These are phyloP conservation scores for Alliaria petiolata DNA, from an alignment of 345 rosid genomes.

Conservation along the genomic window DNA sequence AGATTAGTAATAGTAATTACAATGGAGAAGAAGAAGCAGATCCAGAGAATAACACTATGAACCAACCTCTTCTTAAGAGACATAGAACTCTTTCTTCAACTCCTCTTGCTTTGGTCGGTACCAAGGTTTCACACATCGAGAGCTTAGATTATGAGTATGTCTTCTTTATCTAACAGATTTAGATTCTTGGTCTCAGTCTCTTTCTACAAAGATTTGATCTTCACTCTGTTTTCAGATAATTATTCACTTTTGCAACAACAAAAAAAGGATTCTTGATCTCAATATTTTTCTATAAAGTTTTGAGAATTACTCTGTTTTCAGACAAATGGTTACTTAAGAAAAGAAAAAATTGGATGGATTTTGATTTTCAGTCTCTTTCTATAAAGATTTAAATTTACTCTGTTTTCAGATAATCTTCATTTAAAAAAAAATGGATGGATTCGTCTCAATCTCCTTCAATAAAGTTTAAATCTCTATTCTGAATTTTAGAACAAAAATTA, in stretches of 20 bases:
- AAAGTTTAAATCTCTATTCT: background rate
- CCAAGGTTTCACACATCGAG: constrained; percentile 84
- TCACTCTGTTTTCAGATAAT: too few species aligned
- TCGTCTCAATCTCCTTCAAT: too few species aligned
- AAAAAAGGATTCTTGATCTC: too few species aligned
- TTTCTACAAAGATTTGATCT: background rate
- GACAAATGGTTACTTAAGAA: background rate
- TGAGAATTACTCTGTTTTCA: too few species aligned
- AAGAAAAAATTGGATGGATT: background rate
- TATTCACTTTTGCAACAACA: background rate
- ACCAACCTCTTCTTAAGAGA: constrained; percentile 75
- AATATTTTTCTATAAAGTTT: background rate
- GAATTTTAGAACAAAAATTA: too few species aligned
- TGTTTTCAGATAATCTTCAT: background rate
- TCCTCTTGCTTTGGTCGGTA: constrained; percentile 83
- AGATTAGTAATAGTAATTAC: constrained; percentile 28
- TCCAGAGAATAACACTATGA: constrained; percentile 36
- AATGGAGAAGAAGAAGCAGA: constrained; percentile 32
- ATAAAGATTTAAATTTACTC: background rate
- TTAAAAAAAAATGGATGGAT: too few species aligned
- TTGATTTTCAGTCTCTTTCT: background rate
- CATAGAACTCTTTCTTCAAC: constrained; percentile 68
- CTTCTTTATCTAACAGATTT: too few species aligned
- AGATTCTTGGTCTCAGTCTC: background rate
- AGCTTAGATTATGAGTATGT: constrained; percentile 90